These are phyloP conservation scores for Sporothrix variecibatus DNA, from an alignment of 2,329 filamentous ascomycete genomes.

Conservation along the genomic window DNA sequence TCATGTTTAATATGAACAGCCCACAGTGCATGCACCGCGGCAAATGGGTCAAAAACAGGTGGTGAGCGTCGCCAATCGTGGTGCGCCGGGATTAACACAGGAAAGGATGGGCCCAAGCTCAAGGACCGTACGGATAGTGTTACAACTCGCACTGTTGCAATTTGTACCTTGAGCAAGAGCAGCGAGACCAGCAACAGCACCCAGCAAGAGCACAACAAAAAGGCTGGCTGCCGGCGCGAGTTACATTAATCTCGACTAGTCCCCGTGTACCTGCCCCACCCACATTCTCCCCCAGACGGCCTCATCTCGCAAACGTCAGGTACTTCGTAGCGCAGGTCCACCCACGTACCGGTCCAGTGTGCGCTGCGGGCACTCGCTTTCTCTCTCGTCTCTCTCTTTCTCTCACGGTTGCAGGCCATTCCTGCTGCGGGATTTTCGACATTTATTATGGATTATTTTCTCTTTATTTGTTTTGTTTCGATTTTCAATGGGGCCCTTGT, in stretches of 20 bases:
- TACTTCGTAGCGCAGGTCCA: conserved; percentile 35
- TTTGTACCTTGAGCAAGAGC: not conserved
- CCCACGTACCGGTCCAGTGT: conserved; percentile 33
- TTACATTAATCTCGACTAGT: conserved; percentile 37
- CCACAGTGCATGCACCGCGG: not conserved
- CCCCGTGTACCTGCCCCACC: conserved; percentile 35
- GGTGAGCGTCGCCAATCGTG: conserved; percentile 11
- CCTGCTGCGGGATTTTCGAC: conserved; percentile 6
- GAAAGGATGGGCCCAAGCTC: conserved; percentile 1
- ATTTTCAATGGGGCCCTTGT: not conserved
- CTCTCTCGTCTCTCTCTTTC: not conserved
- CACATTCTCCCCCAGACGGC: conserved; percentile 30
- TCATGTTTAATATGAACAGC: not conserved
- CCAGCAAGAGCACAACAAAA: not conserved
- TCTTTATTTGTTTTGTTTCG: not conserved
- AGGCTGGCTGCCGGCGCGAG: conserved; percentile 25
- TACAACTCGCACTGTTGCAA: not conserved
- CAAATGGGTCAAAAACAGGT: not conserved
- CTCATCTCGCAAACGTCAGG: conserved; percentile 33
- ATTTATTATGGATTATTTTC: not conserved
- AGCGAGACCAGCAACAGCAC: not conserved
- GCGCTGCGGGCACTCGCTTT: not conserved
- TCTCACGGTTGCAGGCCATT: not conserved
- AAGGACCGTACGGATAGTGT: not conserved
- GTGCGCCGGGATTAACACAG: not conserved